Percentiles rank a stretch among this genome's conserved stretches.
phyloP scores from a whole-genome alignment of 768 basidiomycete genomes.

The Lactarius akahatsu region DNA sequence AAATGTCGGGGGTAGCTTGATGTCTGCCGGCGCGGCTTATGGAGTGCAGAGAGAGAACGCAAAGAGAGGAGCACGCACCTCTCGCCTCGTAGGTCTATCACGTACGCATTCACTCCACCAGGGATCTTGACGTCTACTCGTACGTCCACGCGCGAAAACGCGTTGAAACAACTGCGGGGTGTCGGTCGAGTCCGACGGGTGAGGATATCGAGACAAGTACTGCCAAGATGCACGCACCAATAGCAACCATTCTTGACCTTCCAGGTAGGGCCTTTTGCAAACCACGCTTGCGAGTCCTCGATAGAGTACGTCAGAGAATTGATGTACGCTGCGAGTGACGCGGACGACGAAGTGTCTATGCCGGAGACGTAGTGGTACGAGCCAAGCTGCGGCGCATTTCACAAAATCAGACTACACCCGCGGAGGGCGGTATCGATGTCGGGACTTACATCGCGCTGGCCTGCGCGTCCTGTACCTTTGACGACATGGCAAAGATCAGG shows the following conservation, averaged over 20 bases:
- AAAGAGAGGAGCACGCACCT: conserved; percentile 51
- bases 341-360: conserved; percentile 98
- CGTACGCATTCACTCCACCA: conserved; percentile 92
- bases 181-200: background rate
- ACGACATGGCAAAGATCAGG: conserved; percentile 96
- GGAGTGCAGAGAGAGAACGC: background rate
- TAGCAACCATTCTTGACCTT: conserved; percentile 92
- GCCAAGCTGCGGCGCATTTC: conserved; percentile 57
- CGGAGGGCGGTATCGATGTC: conserved; percentile 6
- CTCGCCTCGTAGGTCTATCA: conserved; percentile 92
- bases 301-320: conserved; percentile 97
- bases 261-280: conserved; percentile 79
- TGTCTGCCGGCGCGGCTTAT: conserved; percentile 49
- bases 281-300: conserved; percentile 91
- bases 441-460: conserved; percentile 78
- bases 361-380: conserved; percentile 98
- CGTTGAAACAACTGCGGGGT: conserved; percentile 85
- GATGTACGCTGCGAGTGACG: conserved; percentile 95
- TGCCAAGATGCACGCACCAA: conserved; percentile 53
- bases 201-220: too few relatives aligned
- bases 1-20: conserved; percentile 86
- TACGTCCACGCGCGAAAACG: conserved; percentile 94
- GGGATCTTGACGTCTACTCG: conserved; percentile 98
- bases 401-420: conserved; percentile 11
- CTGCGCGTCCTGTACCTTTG: conserved; percentile 82